A percentile compares a stretch with the other conserved stretches of the same genome.
Evolutionary conservation across 176 grass and related monocot genomes (phyloP).

Genomic region (Lolium perenne): DNA sequence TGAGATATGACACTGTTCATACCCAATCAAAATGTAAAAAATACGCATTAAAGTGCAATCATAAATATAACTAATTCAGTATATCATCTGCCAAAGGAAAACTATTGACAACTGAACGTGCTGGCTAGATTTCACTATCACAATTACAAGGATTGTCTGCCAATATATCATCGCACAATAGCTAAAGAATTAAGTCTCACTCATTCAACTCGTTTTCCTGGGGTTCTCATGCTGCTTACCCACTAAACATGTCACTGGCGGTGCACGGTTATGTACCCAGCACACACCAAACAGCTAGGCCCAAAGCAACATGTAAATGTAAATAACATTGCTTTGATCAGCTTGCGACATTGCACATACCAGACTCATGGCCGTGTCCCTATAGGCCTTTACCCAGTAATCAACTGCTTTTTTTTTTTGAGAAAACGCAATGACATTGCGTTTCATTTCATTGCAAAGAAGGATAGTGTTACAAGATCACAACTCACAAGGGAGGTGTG

Average conservation of each 20-base stretch:
- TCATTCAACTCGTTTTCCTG: neutral
- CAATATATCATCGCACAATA: neutral
- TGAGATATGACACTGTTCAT: neutral
- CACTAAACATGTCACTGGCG: neutral
- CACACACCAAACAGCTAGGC: neutral
- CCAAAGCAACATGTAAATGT: neutral
- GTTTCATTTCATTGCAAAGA: too few species aligned
- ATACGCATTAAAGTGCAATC: neutral
- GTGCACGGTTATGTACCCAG: neutral
- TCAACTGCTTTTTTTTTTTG: neutral
- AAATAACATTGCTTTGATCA: neutral
- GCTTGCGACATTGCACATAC: slow-evolving; percentile 7
- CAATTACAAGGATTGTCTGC: neutral
- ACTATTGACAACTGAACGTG: neutral
- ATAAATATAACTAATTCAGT: neutral
- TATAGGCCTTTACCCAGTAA: neutral
- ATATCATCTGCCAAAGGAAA: slow-evolving; percentile 27
- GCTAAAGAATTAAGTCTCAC: neutral
- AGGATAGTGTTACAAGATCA: too few species aligned
- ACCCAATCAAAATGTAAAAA: slow-evolving; percentile 2
- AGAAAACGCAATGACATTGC: too few species aligned
- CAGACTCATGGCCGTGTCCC: slow-evolving; percentile 5
- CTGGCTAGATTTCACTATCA: neutral
- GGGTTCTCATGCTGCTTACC: neutral
- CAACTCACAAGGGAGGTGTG: too few species aligned